These are phyloP conservation scores for Penicillium crustosum DNA, from an alignment of 2,329 filamentous ascomycete species.

Conservation along the genomic window DNA sequence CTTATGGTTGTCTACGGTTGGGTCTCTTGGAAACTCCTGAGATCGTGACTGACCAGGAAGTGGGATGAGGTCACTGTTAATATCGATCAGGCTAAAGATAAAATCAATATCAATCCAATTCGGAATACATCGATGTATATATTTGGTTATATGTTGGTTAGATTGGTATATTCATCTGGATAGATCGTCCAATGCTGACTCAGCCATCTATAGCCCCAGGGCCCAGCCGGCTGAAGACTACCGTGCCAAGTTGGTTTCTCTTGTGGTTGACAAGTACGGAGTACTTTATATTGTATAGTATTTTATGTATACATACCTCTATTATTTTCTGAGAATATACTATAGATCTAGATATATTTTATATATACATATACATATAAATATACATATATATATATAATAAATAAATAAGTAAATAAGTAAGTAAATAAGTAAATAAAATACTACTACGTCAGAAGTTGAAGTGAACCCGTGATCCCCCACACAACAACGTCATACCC, in stretches of 20 bases:
- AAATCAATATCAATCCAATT: background rate
- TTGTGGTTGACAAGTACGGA: too few relatives aligned
- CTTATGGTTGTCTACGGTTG: background rate
- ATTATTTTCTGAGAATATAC: too few relatives aligned
- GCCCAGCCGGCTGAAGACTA: background rate
- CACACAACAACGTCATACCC: conserved; percentile 31
- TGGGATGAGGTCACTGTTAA: background rate
- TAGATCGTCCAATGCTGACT: background rate
- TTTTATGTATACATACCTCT: too few relatives aligned
- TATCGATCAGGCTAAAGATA: background rate
- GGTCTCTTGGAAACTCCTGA: background rate
- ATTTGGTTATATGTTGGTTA: background rate
- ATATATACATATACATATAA: too few relatives aligned
- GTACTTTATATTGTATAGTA: too few relatives aligned
- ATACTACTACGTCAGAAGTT: conserved; percentile 12
- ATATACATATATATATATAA: too few relatives aligned
- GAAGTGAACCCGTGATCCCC: conserved; percentile 23
- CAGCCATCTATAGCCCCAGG: background rate
- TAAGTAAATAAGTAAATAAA: too few relatives aligned
- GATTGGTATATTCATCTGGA: background rate
- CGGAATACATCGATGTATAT: background rate
- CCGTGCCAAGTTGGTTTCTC: too few relatives aligned
- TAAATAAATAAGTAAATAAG: background rate
- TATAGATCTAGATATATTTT: too few relatives aligned
- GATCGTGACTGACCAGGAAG: background rate